Conservation (phyloP, 2,329 filamentous ascomycete genomes). For the Fusarium musae region DNA sequence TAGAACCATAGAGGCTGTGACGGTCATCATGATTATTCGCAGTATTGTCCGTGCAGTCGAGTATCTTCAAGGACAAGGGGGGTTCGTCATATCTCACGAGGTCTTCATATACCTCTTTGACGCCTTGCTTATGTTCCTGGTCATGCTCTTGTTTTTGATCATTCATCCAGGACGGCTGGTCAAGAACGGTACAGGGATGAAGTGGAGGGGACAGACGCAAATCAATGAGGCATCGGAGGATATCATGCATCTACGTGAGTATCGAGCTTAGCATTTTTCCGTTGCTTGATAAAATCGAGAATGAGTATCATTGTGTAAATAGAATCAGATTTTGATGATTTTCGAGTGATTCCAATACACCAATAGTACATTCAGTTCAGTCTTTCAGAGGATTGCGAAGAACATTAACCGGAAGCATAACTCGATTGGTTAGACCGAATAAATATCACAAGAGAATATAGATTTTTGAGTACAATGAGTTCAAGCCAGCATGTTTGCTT, state of each 20-base stretch:
- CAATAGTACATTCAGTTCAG: not conserved
- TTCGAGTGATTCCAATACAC: not conserved
- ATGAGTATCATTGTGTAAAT: accelerated
- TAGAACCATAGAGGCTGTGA: conserved; percentile 47
- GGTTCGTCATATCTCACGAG: conserved; percentile 55
- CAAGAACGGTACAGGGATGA: not conserved
- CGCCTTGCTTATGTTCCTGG: conserved; percentile 53
- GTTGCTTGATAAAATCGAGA: accelerated
- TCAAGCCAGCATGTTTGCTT: not conserved
- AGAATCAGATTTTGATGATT: accelerated
- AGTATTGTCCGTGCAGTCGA: conserved; percentile 60
- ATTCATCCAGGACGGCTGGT: conserved; percentile 8
- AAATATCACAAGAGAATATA: accelerated
- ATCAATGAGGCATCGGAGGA: not conserved
- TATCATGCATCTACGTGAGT: not conserved
- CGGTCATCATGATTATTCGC: conserved; percentile 56
- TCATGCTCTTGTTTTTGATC: conserved; percentile 52
- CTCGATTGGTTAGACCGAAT: not conserved
- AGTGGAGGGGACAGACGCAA: not conserved
- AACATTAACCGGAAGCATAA: not conserved
- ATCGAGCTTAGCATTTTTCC: not conserved
- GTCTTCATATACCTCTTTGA: conserved; percentile 58
- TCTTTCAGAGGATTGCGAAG: not conserved
- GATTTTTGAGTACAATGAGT: accelerated
- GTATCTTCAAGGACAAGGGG: conserved; percentile 56